These are phyloP conservation scores for Ilyonectria sp. DNA, from an alignment of 2,329 filamentous ascomycete genomes.

Conservation along the genomic window DNA sequence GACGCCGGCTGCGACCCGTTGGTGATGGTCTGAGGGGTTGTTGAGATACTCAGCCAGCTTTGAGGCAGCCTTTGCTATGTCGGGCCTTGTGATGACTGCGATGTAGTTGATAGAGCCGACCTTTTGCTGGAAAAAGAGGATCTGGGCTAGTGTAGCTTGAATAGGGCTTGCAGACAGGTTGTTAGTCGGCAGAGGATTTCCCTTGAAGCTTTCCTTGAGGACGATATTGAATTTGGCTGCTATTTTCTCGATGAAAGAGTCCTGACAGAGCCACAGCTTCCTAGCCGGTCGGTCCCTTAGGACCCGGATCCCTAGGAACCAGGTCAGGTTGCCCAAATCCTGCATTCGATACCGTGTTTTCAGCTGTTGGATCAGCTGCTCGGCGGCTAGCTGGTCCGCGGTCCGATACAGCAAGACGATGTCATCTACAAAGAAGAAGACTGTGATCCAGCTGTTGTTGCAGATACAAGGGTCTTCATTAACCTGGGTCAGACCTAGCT, in stretches of 20 bases:
- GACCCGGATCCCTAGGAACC: not conserved
- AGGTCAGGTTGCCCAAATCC: not conserved
- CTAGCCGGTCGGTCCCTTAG: not conserved
- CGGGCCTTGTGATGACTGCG: not conserved
- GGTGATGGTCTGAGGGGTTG: not conserved
- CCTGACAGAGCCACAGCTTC: not conserved
- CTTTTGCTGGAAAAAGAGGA: slow-evolving; percentile 5
- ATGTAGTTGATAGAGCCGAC: not conserved
- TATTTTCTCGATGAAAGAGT: not conserved
- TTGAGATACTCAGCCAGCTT: not conserved
- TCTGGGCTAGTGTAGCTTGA: not conserved
- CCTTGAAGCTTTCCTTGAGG: not conserved
- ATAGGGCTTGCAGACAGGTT: not conserved
- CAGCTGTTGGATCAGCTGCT: not conserved
- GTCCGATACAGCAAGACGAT: slow-evolving; percentile 1
- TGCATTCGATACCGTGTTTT: not conserved
- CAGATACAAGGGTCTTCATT: not conserved
- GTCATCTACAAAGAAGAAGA: not conserved
- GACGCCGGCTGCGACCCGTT: too few relatives aligned
- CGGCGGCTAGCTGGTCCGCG: not conserved
- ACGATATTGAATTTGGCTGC: not conserved
- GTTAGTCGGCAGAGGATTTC: not conserved
- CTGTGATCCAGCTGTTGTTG: not conserved
- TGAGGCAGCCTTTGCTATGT: not conserved
- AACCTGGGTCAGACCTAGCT: not conserved